Base-by-base conservation (phyloP, 192 early-diverging fungal species). In the Entomortierella parvispora region DNA sequence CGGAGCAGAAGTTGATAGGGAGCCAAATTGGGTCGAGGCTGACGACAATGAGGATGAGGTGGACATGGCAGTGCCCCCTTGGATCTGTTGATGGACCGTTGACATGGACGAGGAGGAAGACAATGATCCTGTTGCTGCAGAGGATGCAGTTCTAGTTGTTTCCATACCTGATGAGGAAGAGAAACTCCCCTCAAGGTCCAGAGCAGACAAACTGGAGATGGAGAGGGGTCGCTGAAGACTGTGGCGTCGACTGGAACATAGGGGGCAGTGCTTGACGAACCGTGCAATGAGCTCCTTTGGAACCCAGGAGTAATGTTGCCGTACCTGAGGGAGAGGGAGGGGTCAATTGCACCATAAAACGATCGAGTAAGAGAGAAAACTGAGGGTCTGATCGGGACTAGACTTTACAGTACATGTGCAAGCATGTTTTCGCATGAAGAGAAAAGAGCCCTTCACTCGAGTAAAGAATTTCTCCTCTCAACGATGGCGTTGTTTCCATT, bases 231-330 rank as follows among this genome's bases (percentile, higher is more conserved):
- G 55, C 14, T 82, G 77, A 3, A 65, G 62, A 14, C 80, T 66
- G 37, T 82, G 69, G 25, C 79, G 69, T 2, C 71, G 65, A 32
- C 64, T 69, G 22, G 68, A 76, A 28, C 79, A 81, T 20, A 81
- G 61, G 17, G 79, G 71, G 43, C 79, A 81, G 31, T 75, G 63
- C 20, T 74, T 58, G 10, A 81, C 79, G 63, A 81, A 81, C 4
- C 79, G 72, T 0, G 79, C 79, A 53, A 81, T 81, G 10, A 81
- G 49, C 51, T 81, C 79, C 46, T 81, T 81, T 6, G 79, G 79
- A 0, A 81, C 75, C 79, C 79, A 81, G 8, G 79, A 81, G 51
- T 69, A 81, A 22, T 74, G 56, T 31, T 56, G 67, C 20, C 79
- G 51, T 4, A 81, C 79, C 79, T 81, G 44, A 29, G 6, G n/a